Base-by-base conservation (phyloP, 2,329 filamentous ascomycete species). In the Aspergillus melleus region DNA sequence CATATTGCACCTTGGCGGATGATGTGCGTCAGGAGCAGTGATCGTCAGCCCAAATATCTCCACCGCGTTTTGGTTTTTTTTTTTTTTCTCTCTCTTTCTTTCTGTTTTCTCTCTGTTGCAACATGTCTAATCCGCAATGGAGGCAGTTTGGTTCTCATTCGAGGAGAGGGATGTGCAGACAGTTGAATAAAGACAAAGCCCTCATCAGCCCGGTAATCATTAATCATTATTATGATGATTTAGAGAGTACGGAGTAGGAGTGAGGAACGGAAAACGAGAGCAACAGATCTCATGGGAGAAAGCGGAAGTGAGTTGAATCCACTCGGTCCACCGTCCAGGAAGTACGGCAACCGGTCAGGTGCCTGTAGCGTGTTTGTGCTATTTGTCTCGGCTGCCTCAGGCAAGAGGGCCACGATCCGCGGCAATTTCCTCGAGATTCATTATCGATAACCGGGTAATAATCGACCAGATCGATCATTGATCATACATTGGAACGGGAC, bases 11-110 rank as follows among this genome's bases (percentile, higher is more conserved):
- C 57, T 61, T 61, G 61, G 57, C 49, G 54, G 60, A 67, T 69
- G 67, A 68, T 69, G 64, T 68, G 67, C 67, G 66, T 66, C 59
- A 58, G 60, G 16, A 61, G 61, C 63, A 55, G 54, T 54, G 61
- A 59, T 61, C 57, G 53, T 53, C 57, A 50, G 56, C 49, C 49
- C 54, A 60, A 58, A 49, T 51, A 49, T 29, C 46, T 52, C 46
- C 50, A 29, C 47, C 46, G 32, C 53, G 36, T 6, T 42, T 42
- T 42, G 14, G 36, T 42, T 2, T n/a, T 42, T 42, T n/a, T 42
- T 6, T n/a, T 16, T 8, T 8, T 12, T 11, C 4, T 32, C 4
- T 8, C 9, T 39, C n/a, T 39, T 6, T n/a, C 6, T 3, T 9
- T 14, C 4, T 14, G 9, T 12, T 9, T 9, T 42, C 14, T 6